Evolutionary conservation across 805 yeast genomes (phyloP), one percentile per base, ranked within the genome.

Genomic region (Suhomyces sp.): DNA sequence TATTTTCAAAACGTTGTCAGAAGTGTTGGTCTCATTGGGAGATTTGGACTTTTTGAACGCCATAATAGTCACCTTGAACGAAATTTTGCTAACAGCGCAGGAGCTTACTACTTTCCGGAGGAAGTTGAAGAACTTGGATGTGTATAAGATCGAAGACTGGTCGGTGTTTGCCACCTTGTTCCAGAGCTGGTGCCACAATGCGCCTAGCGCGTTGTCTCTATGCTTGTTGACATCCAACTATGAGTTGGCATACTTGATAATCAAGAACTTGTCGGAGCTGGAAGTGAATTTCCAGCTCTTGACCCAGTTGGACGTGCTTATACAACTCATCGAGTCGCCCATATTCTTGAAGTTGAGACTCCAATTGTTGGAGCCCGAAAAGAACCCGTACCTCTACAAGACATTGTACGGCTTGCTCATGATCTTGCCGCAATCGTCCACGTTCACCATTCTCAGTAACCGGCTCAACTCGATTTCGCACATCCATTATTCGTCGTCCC

Each of bases 401-500:
- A 88, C 97, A 50, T 78, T 94, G 29, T 94, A 90, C 66, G 99
- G 98, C 1, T 80, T 94, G 29, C 74, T 94, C 54, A 94, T 94
- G 99, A 78, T 94, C 5, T 70, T 94, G 48, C 99, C 99, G 0
- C 99, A 94, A 66, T 90, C 97, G 0, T 81, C 89, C 10, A 96
- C 98, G 0, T 94, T 90, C 66, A 84, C 81, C n/a, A 83, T 88
- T 0, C 76, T 94, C 57, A 87, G 87, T 58, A 88, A 86, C 61
- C 77, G 99, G 54, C 75, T 94, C 48, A 81, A 81, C 48, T 76
- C 88, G 36, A 80, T 87, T 24, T 73, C 81, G 5, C 73, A 78
- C n/a, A 66, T 73, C 7, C 62, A 58, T 27, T 64, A 53, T 10
- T 46, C 61, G 12, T 53, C 45, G 5, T 23, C 53, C 10, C 24